Evolutionary conservation across 257 asterid species (phyloP).

Genomic region (Phtheirospermum japonicum): DNA sequence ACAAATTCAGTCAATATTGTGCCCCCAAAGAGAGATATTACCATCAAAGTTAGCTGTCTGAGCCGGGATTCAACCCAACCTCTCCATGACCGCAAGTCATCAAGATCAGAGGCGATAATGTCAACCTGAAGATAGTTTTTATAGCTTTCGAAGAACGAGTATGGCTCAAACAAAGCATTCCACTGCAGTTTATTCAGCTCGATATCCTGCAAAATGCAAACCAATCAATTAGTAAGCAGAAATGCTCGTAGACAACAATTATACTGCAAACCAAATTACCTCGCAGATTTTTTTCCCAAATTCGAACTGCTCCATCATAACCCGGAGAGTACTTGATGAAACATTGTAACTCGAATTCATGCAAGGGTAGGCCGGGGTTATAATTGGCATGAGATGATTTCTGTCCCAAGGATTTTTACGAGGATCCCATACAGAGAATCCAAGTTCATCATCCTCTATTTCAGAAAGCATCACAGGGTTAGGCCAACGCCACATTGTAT

Average conservation of each 20-base stretch:
- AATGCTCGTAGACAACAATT: not conserved
- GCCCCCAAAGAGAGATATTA: constrained; percentile 39
- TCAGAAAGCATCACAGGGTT: constrained; percentile 92
- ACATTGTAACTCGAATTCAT: constrained; percentile 99
- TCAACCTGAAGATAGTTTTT: constrained; percentile 90
- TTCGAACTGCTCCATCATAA: constrained; percentile 86
- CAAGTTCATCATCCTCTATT: constrained; percentile 82
- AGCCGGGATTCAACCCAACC: constrained; percentile 99
- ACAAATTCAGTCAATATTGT: not conserved
- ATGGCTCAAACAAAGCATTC: constrained; percentile 80
- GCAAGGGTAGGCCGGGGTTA: constrained; percentile 98
- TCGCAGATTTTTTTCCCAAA: constrained; percentile 70
- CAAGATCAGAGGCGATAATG: constrained; percentile 69
- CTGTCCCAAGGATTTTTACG: constrained; percentile 90
- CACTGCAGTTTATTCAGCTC: constrained; percentile 78
- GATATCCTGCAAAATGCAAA: constrained; percentile 58
- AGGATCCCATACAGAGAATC: constrained; percentile 93
- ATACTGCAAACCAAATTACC: constrained; percentile 44
- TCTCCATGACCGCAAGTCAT: constrained; percentile 94
- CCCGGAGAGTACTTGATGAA: constrained; percentile 88
- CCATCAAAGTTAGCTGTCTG: constrained; percentile 88
- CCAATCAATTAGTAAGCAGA: constrained; percentile 15
- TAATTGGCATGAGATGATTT: constrained; percentile 87
- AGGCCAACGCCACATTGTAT: constrained; percentile 97
- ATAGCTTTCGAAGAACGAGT: constrained; percentile 79